Percentiles rank a stretch among this genome's conserved stretches.
Conservation (phyloP, 768 basidiomycete genomes). For the Lenzites betulinus region DNA sequence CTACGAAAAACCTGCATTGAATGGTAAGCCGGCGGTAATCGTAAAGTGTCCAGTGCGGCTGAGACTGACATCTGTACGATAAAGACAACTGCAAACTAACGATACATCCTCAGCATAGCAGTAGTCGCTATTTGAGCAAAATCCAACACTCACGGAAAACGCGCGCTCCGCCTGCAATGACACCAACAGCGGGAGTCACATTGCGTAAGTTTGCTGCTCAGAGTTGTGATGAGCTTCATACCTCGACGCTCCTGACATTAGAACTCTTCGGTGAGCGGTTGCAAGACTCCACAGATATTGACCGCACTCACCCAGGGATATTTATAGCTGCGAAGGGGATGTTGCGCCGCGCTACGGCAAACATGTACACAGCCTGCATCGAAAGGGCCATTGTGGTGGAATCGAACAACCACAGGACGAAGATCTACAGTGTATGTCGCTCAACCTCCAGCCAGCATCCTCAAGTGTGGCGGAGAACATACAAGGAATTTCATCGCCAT, state of each 20-base stretch:
- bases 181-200: not conserved
- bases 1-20: constrained; percentile 4
- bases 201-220: not conserved
- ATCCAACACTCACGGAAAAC: constrained; percentile 7
- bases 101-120: not conserved
- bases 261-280: not conserved
- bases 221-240: not conserved
- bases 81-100: constrained; percentile 11
- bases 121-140: not conserved
- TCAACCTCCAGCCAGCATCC: too few species aligned
- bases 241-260: not conserved
- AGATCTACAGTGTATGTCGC: not conserved
- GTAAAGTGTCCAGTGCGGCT: too few species aligned
- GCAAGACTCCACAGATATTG: too few species aligned
- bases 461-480: too few species aligned
- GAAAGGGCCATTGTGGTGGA: constrained; percentile 10
- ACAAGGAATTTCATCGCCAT: constrained; percentile 13
- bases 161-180: constrained; percentile 5
- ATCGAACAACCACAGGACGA: constrained; percentile 14
- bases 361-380: constrained; percentile 12
- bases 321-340: constrained; percentile 1
- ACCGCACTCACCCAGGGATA: constrained; percentile 8
- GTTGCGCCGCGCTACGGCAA: constrained; percentile 10
- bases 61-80: constrained; percentile 19
- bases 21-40: too few species aligned